phyloP scores from a whole-genome alignment of 495 filamentous ascomycete genomes.

The Aspergillus panamensis region DNA sequence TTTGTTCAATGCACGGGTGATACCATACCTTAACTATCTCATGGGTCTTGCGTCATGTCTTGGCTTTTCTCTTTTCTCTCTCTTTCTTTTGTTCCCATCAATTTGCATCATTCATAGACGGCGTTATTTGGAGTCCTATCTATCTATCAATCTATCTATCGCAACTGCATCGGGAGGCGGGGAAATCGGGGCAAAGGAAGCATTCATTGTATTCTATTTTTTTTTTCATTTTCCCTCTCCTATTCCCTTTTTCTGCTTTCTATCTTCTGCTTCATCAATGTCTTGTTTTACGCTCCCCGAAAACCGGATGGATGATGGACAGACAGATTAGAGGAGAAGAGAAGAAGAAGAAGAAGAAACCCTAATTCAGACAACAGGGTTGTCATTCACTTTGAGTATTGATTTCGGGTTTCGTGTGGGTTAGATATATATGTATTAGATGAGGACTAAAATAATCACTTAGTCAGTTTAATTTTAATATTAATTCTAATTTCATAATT shows the following conservation, averaged over 20 bases:
- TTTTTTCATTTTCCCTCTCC: background rate
- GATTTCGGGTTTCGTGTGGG: background rate
- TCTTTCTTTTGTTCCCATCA: background rate
- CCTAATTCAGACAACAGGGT: background rate
- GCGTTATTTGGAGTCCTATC: constrained; percentile 16
- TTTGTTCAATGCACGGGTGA: constrained; percentile 16
- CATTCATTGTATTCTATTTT: constrained; percentile 3
- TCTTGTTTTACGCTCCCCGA: background rate
- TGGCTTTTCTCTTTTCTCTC: background rate
- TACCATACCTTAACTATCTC: constrained; percentile 11
- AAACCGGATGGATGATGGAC: background rate
- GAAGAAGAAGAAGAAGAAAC: background rate
- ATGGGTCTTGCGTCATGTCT: constrained; percentile 2
- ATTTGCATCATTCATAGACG: constrained; percentile 12
- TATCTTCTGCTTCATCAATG: background rate
- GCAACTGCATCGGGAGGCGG: constrained; percentile 4
- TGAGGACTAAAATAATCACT: too few species aligned
- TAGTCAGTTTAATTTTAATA: too few species aligned
- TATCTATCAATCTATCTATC: background rate
- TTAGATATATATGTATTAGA: background rate
- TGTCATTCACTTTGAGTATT: background rate
- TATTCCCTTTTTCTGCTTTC: background rate
- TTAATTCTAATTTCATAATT: too few species aligned
- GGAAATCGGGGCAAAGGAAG: background rate
- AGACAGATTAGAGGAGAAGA: constrained; percentile 3